Conservation (phyloP, 495 filamentous ascomycete species). For the Hyphodiscus hymeniophilus region DNA sequence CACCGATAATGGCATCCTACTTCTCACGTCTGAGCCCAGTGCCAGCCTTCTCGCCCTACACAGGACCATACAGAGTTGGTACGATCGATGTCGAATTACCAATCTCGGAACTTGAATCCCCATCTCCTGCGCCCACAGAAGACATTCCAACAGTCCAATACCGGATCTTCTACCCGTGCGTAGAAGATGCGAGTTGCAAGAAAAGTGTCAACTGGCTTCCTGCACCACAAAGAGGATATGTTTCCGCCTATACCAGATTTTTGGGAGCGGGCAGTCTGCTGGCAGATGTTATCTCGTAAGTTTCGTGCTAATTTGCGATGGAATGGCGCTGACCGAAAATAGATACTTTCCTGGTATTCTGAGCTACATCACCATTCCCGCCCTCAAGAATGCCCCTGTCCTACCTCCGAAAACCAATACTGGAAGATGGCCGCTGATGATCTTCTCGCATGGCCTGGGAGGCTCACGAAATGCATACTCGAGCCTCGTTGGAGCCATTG, state of each 20-base stretch:
- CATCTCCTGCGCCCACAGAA: constrained; percentile 39
- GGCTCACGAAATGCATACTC: constrained; percentile 70
- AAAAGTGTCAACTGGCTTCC: constrained; percentile 58
- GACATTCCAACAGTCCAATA: constrained; percentile 59
- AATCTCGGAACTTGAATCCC: constrained; percentile 45
- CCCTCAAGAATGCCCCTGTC: constrained; percentile 36
- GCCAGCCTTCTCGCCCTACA: constrained; percentile 58
- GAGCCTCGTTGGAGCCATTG: constrained; percentile 58
- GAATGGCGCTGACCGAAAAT: background rate
- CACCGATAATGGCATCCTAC: constrained; percentile 21
- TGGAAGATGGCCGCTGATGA: constrained; percentile 61
- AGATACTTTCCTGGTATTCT: constrained; percentile 57
- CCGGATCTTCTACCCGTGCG: constrained; percentile 66
- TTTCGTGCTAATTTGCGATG: constrained; percentile 9
- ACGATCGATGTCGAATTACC: constrained; percentile 69
- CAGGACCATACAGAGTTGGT: constrained; percentile 66
- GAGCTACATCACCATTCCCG: constrained; percentile 57
- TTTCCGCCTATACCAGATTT: constrained; percentile 62
- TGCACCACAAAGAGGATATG: constrained; percentile 56
- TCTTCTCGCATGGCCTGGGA: constrained; percentile 76
- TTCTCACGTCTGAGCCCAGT: constrained; percentile 42
- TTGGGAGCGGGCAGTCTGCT: constrained; percentile 46
- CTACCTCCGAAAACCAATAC: constrained; percentile 20
- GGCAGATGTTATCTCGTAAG: constrained; percentile 54
- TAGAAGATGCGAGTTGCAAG: constrained; percentile 25